phyloP scores from a whole-genome alignment of 164 flowering plant genomes.

The Hamamelis virginiana region DNA sequence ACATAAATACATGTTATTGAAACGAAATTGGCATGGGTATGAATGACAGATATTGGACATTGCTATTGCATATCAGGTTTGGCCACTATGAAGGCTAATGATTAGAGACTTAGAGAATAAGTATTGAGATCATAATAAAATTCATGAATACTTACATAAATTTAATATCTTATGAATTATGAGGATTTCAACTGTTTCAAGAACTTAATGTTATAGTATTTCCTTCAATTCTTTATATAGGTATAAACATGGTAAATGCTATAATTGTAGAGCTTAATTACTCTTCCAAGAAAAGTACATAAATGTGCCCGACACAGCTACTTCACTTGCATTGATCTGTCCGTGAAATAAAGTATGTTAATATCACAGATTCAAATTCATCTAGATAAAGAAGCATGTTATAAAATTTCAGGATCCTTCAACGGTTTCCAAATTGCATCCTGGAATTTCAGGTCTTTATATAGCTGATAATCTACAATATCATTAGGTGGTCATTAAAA shows the following conservation, averaged over 20 bases:
- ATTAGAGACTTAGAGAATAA: no score
- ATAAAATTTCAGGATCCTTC: no score
- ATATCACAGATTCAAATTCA: no score
- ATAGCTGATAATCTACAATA: background rate
- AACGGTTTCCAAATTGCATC: background rate
- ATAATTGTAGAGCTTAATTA: no score
- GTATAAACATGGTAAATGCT: no score
- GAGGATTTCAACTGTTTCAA: background rate
- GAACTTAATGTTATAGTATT: background rate
- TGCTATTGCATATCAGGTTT: background rate
- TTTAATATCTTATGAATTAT: background rate
- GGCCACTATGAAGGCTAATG: background rate
- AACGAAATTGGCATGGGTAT: background rate
- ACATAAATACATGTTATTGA: background rate
- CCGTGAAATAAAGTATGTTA: no score
- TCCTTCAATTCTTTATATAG: no score
- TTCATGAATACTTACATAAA: background rate
- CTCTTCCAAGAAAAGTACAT: no score
- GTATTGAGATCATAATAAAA: no score
- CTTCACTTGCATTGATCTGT: no score
- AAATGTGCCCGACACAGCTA: no score
- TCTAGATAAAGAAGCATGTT: no score
- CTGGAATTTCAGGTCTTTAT: background rate
- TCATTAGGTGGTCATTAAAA: background rate
- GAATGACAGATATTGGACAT: background rate